Evolutionary conservation across 805 yeast genomes (phyloP), one percentile per base, ranked within the genome.

Genomic region (Metschnikowia rubicola): DNA sequence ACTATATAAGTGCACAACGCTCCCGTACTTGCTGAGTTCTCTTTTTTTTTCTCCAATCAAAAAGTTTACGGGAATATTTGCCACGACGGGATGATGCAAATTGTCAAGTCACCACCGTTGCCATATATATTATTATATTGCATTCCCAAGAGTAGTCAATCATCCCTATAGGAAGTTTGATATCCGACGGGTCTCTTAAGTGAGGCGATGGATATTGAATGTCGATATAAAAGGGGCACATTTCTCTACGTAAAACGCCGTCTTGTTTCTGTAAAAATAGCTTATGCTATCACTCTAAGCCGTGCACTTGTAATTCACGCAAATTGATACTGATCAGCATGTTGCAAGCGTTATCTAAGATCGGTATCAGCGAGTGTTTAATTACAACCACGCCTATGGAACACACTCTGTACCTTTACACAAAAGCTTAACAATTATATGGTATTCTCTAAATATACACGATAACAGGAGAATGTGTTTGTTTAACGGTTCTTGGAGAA

Each of bases 401-500:
- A 26, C 11, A 8, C 11, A 5, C 12, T n/a, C 10, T 10, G 39
- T 28, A 10, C 13, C 39, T 26, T 11, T 15, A 37, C 15, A 36
- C 13, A 7, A 6, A 11, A 12, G 5, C 30, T 28, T 41, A 42
- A 44, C 52, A 44, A 42, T 38, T 45, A 44, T 44, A 41, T 40
- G 37, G 42, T 46, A 50, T 46, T 50, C 50, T 50, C 42, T 50
- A 46, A 46, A 46, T 46, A 49, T 49, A 50, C 50, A 50, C 43
- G 50, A 42, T 49, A 49, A 29, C 38, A 36, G 41, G 48, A 40
- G 48, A 41, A 40, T 46, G 43, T 35, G 44, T 35, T 48, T 43
- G 53, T 65, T 88, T 91, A 91, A 83, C 97, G 92, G 91, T 79
- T 87, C 83, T 94, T 94, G 94, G 83, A 75, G 96, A 94, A 94